phyloP scores from a whole-genome alignment of 345 rosid species.

The Aegle marmelos region DNA sequence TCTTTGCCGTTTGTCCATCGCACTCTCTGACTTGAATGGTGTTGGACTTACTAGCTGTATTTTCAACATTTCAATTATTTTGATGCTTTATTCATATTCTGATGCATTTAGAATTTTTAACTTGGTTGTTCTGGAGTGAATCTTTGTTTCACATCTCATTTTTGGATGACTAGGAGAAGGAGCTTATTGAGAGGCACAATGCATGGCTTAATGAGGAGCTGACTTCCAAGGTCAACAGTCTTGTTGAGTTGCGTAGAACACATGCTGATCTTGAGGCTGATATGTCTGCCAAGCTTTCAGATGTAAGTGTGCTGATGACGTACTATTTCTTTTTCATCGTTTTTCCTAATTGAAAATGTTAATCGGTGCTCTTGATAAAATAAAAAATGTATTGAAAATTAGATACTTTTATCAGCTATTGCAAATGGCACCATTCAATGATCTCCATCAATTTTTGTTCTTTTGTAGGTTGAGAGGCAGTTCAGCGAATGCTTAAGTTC shows the following conservation, averaged over 20 bases:
- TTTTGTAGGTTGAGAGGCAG: constrained; percentile 54
- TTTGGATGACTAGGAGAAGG: constrained; percentile 71
- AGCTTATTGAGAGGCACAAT: constrained; percentile 83
- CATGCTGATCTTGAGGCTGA: constrained; percentile 75
- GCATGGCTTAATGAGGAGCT: constrained; percentile 89
- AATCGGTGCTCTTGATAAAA: not conserved
- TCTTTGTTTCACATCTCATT: constrained; percentile 5
- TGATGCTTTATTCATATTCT: not conserved
- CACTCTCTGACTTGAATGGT: not conserved
- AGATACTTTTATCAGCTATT: too few species aligned
- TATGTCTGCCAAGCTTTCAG: constrained; percentile 69
- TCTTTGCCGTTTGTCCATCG: not conserved
- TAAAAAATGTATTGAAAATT: too few species aligned
- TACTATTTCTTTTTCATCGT: not conserved
- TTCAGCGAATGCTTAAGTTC: constrained; percentile 62
- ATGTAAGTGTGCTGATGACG: constrained; percentile 39
- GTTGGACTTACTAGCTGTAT: not conserved
- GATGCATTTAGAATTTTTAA: not conserved
- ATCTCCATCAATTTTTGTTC: constrained; percentile 4
- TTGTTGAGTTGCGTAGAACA: constrained; percentile 56
- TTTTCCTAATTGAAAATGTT: not conserved
- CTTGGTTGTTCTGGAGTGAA: not conserved
- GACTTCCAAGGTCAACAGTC: constrained; percentile 64
- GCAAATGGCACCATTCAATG: too few species aligned
- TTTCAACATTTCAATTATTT: not conserved